Evolutionary conservation across 1,139 yeast genomes (phyloP), one percentile per base, ranked within the genome.

Genomic region (Saccharomyces hybrid): DNA sequence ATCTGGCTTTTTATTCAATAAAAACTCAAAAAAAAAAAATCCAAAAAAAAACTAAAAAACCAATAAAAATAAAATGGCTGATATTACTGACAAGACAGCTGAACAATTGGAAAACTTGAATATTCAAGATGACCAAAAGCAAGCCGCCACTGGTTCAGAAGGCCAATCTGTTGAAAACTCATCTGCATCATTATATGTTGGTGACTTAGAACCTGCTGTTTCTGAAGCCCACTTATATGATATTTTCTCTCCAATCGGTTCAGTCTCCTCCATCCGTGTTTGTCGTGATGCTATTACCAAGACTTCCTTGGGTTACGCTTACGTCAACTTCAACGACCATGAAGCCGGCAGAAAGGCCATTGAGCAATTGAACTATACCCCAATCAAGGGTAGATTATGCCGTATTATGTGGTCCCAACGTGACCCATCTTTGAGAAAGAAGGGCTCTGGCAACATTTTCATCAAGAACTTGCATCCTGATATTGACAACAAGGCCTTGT

Each of bases 321-420:
- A 79, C 62, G 73, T 79, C 47, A 80, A 80, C 59, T 78, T 77
- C 60, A 61, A 60, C 1, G 65, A 68, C 32, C 64, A 64, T 25
- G 60, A 61, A 8, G 76, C 73, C 47, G 81, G 80, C 1, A 63
- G 66, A 11, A 32, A 38, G 5, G 82, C 82, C 2, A 68, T 75
- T 32, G 78, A 77, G 30, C 72, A 72, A 13, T 66, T 77, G 47
- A 79, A 78, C 59, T 80, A 78, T 59, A 72, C 75, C 2, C 62
- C 61, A 0, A 63, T 80, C 3, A 59, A 65, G 23, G 72, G 70
- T 5, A 70, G 72, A 32, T 82, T 78, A 55, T 73, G 80, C 46
- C 70, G 82, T 59, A 77, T 80, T 23, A 78, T 79, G 82, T 79
- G 78, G 2, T 77, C 81, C 0, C 58, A 78, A 53, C 73, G 80